Base-by-base conservation (phyloP, 1,284 basidiomycete genomes). In the Porogramme epimiltina region DNA sequence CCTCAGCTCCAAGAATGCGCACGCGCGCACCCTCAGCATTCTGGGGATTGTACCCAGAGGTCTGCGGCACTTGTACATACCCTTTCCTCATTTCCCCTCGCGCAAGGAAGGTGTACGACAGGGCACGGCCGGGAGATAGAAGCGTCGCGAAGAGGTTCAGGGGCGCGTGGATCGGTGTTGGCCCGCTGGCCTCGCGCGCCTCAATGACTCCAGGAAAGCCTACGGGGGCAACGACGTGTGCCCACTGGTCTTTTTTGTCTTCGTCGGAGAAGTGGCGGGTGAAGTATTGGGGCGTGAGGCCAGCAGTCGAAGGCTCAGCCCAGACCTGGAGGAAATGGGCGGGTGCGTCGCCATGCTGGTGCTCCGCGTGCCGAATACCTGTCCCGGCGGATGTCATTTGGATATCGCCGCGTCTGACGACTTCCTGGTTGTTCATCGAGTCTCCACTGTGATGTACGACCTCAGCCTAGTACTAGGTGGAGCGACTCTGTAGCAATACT, bases 341-440 rank as follows among this genome's bases (percentile, higher is more conserved):
- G 47, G 80, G 76, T 42, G 77, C 69, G 4, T 66, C 47, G 28
- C 85, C 85, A 59, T 87, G 69, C 2, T 80, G 73, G 59, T 88
- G 81, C 65, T 92, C 89, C 55, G 93, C 93, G 72, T 94, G 92
- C 0, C 84, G 78, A 60, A 95, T 93, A 2, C 92, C 92, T 0
- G 87, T 91, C 10, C 95, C 94, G 0, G 93, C 86, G 3, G 87
- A 90, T 0, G 94, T 97, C 74, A 96, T 85, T 71, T 98, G 95
- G 33, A 98, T 66, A 62, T 93, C 90, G 2, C 95, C 95, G 15
- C 92, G 84, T 64, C 85, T 85, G 65, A 97, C 82, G 51, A 93
- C 76, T 72, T 98, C 95, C 50, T 81, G 79, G 71, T 96, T 96
- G 34, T 87, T 87, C 87, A 97, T 91, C 4, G 84, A 89, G 72